Evolutionary conservation across 176 grass and related monocot species (phyloP).

Genomic region (Saccharum officinarum): DNA sequence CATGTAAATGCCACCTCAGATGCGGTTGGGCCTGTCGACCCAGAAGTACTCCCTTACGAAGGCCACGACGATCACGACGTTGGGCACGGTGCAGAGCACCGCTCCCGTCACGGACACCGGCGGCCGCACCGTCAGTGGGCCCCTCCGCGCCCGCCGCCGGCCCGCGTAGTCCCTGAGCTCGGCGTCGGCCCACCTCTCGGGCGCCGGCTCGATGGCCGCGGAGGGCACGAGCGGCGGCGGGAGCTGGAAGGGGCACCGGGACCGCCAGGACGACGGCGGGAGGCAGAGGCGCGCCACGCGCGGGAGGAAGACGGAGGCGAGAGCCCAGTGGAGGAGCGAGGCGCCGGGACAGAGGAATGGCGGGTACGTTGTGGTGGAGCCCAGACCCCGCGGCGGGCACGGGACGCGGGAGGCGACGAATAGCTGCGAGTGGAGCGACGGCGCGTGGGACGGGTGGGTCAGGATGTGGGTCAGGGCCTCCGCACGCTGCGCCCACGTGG

Average conservation of each 20-base stretch:
- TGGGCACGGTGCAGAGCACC: constrained; percentile 38
- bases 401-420: constrained; percentile 61
- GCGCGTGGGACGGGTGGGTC: constrained; percentile 48
- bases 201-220: constrained; percentile 51
- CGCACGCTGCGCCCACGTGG: constrained; percentile 45
- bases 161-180: constrained; percentile 49
- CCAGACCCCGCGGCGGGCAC: constrained; percentile 37
- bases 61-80: constrained; percentile 22
- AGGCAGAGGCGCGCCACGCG: constrained; percentile 53
- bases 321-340: constrained; percentile 53
- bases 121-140: constrained; percentile 18
- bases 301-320: constrained; percentile 59
- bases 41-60: constrained; percentile 47
- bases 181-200: constrained; percentile 40
- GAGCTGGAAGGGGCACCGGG: constrained; percentile 76
- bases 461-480: constrained; percentile 69
- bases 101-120: constrained; percentile 29
- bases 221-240: constrained; percentile 62
- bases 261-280: constrained; percentile 68
- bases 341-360: constrained; percentile 70
- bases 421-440: constrained; percentile 88
- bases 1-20: constrained; percentile 19
- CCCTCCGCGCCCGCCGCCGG: constrained; percentile 39
- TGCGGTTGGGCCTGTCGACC: constrained; percentile 21
- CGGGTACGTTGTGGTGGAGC: constrained; percentile 47